A percentile compares a stretch with the other conserved stretches of the same genome.
phyloP scores from a whole-genome alignment of 306 rosid genomes.

The Cicer arietinum region DNA sequence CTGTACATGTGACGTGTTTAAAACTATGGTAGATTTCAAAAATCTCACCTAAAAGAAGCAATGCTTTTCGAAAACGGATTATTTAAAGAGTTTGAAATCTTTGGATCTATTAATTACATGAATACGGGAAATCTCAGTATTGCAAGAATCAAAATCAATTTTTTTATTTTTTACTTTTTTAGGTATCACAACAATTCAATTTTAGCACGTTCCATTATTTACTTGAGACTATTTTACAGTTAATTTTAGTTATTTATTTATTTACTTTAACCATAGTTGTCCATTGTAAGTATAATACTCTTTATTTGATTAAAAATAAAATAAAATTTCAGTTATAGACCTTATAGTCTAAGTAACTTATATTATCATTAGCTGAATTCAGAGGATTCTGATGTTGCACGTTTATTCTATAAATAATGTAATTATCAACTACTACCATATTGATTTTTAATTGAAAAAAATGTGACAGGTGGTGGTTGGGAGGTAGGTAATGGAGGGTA shows the following conservation, averaged over 20 bases:
- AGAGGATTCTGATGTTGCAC: conserved; percentile 22
- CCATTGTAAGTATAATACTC: conserved; percentile 6
- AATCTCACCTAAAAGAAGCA: background rate
- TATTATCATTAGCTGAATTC: conserved; percentile 13
- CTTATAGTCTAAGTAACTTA: conserved; percentile 21
- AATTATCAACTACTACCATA: conserved; percentile 14
- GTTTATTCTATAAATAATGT: conserved; percentile 22
- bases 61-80: no score
- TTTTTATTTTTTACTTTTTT: background rate
- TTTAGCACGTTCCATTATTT: conserved; percentile 16
- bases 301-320: conserved; percentile 33
- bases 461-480: conserved; percentile 47
- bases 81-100: no score
- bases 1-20: background rate
- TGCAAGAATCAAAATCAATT: no score
- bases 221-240: background rate
- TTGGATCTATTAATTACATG: background rate
- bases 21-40: conserved; percentile 23
- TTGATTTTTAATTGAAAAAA: conserved; percentile 40
- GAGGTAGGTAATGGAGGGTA: conserved; percentile 39
- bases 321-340: conserved; percentile 24
- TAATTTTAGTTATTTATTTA: background rate
- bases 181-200: conserved; percentile 30
- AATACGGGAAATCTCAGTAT: background rate
- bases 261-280: conserved; percentile 1